Conservation (phyloP, 2,329 filamentous ascomycete species). For the Fusarium vanettenii region DNA sequence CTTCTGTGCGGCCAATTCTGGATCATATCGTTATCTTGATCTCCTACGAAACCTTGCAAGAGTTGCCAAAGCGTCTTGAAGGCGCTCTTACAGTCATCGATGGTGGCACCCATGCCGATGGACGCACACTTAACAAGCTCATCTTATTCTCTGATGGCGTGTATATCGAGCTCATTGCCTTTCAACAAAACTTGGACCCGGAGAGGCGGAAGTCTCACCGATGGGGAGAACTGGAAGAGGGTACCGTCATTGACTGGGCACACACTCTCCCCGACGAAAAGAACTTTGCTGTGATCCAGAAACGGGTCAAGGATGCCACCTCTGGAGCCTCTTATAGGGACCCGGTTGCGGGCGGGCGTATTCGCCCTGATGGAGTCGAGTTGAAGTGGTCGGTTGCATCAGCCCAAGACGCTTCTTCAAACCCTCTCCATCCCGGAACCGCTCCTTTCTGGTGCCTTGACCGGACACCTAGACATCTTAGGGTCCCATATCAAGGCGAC, state of each 20-base stretch:
- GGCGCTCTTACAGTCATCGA: slow-evolving; percentile 17
- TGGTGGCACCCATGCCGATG: slow-evolving; percentile 21
- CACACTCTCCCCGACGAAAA: slow-evolving; percentile 19
- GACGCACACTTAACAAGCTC: slow-evolving; percentile 27
- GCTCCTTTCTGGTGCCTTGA: slow-evolving; percentile 31
- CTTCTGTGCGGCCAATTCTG: background rate
- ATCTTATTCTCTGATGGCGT: slow-evolving; percentile 18
- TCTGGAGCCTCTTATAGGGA: background rate
- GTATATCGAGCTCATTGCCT: slow-evolving; percentile 32
- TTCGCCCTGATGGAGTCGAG: slow-evolving; percentile 25
- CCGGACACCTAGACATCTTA: slow-evolving; percentile 1
- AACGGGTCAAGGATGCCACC: background rate
- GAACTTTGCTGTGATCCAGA: slow-evolving; percentile 10
- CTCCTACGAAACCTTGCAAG: slow-evolving; percentile 15
- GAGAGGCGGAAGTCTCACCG: slow-evolving; percentile 19
- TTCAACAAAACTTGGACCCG: slow-evolving; percentile 18
- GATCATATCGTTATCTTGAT: slow-evolving; percentile 29
- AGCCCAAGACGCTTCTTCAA: background rate
- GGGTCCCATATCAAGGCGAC: slow-evolving; percentile 10
- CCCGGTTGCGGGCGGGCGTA: slow-evolving; percentile 22
- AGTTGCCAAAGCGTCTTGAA: slow-evolving; percentile 10
- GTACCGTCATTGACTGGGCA: slow-evolving; percentile 24
- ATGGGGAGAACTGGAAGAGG: slow-evolving; percentile 24
- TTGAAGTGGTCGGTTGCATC: slow-evolving; percentile 29
- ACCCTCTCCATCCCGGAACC: slow-evolving; percentile 16